These are phyloP conservation scores for Psilocybe sp. DNA, from an alignment of 768 basidiomycete species.

Conservation along the genomic window DNA sequence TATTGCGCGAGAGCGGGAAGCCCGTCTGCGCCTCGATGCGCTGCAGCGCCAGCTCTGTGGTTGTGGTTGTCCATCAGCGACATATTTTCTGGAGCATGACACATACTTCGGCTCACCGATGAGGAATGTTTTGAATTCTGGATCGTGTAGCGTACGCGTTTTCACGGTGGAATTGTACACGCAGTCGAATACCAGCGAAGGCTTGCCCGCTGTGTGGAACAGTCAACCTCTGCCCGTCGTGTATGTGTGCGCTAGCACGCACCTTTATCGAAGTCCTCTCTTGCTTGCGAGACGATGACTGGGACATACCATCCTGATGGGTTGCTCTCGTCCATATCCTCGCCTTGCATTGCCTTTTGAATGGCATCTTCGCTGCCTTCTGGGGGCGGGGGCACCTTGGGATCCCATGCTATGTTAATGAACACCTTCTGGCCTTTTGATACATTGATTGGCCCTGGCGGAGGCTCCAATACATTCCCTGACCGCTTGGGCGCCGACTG, in stretches of 20 bases:
- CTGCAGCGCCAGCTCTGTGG: constrained; percentile 72
- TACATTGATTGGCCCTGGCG: constrained; percentile 27
- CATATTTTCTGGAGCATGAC: neutral
- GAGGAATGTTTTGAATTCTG: constrained; percentile 65
- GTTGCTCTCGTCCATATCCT: constrained; percentile 38
- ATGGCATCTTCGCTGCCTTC: constrained; percentile 56
- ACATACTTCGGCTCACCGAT: constrained; percentile 45
- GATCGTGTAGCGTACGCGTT: constrained; percentile 53
- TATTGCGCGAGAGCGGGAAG: constrained; percentile 60
- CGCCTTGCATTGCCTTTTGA: constrained; percentile 51
- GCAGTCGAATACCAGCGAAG: constrained; percentile 71
- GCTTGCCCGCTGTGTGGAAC: constrained; percentile 54
- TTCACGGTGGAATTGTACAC: constrained; percentile 61
- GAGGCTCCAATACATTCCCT: constrained; percentile 25
- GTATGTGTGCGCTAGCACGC: constrained; percentile 14
- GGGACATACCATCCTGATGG: constrained; percentile 59
- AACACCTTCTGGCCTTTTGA: constrained; percentile 62
- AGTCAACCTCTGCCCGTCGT: constrained; percentile 2
- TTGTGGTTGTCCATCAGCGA: constrained; percentile 1
- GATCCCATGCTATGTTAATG: constrained; percentile 71
- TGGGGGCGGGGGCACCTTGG: constrained; percentile 66
- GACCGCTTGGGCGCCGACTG: constrained; percentile 5
- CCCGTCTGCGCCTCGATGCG: constrained; percentile 61
- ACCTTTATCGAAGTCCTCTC: constrained; percentile 72
- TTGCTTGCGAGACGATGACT: constrained; percentile 62